Percentiles rank a stretch among this genome's conserved stretches.
These are phyloP conservation scores for Sphaerobolus stellatus DNA, from an alignment of 1,284 basidiomycete genomes.

Conservation along the genomic window DNA sequence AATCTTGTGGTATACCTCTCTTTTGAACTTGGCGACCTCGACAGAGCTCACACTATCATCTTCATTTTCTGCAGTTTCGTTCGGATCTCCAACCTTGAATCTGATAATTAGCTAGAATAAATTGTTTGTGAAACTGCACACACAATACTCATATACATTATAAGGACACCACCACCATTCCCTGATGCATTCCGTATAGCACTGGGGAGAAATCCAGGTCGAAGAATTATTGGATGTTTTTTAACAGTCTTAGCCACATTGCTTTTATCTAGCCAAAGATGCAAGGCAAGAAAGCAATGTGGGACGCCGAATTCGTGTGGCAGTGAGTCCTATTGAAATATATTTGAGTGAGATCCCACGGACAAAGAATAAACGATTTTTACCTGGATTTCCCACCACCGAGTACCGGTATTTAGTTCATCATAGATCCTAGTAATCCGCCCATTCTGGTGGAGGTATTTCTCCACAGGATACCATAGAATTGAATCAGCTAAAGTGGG, in stretches of 20 bases:
- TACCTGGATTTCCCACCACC: slow-evolving; percentile 26
- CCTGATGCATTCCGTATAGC: slow-evolving; percentile 32
- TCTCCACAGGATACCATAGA: not conserved
- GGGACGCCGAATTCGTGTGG: too few species aligned
- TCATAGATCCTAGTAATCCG: slow-evolving; percentile 19
- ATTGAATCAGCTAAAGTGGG: not conserved
- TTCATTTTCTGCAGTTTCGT: slow-evolving; percentile 19
- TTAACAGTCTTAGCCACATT: slow-evolving; percentile 26
- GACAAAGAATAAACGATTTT: not conserved
- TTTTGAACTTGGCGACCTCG: slow-evolving; percentile 27
- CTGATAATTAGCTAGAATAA: slow-evolving; percentile 3
- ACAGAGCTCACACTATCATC: slow-evolving; percentile 7
- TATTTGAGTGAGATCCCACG: not conserved
- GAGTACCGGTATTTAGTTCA: slow-evolving; percentile 29
- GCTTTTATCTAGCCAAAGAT: slow-evolving; percentile 34
- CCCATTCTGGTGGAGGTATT: not conserved
- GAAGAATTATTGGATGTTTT: slow-evolving; percentile 30
- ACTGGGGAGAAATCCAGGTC: slow-evolving; percentile 23
- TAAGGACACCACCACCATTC: slow-evolving; percentile 27
- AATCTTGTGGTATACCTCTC: slow-evolving; percentile 28
- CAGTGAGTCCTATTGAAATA: too few species aligned
- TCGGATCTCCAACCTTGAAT: slow-evolving; percentile 19
- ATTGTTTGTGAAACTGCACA: not conserved
- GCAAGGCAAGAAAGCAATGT: slow-evolving; percentile 27
- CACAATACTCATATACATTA: slow-evolving; percentile 25